Conservation (phyloP, 441 rosid genomes). For the Adansonia rubrostipa region DNA sequence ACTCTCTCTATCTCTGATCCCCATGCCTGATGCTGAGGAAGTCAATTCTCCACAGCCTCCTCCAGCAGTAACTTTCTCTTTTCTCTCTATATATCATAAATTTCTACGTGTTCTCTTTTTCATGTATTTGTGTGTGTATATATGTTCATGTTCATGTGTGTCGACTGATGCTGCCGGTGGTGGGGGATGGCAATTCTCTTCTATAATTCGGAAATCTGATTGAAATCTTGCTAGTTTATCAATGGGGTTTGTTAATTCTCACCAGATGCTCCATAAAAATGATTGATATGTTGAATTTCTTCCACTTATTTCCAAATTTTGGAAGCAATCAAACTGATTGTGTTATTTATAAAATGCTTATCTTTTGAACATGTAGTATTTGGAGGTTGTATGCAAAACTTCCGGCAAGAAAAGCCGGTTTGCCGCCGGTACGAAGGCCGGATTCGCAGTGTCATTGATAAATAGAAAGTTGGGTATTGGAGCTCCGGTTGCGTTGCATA, state of each 20-base stretch:
- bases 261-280: not conserved
- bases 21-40: slow-evolving; percentile 36
- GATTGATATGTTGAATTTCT: not conserved
- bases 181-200: not conserved
- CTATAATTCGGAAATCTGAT: not conserved
- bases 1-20: not conserved
- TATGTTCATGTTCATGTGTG: not conserved
- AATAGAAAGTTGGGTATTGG: slow-evolving; percentile 60
- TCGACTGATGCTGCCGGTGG: not conserved
- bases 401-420: slow-evolving; percentile 61
- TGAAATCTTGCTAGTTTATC: not conserved
- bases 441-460: slow-evolving; percentile 77
- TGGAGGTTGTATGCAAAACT: slow-evolving; percentile 63
- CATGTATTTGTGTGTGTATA: not conserved
- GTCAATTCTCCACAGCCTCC: slow-evolving; percentile 32
- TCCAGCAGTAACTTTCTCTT: slow-evolving; percentile 30
- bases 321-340: not conserved
- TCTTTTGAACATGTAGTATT: slow-evolving; percentile 29
- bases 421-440: slow-evolving; percentile 71
- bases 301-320: not conserved
- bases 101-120: not conserved
- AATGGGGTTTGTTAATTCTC: not conserved
- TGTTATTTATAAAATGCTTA: not conserved
- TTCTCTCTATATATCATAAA: not conserved
- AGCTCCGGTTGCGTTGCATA: slow-evolving; percentile 44